Evolutionary conservation across 306 rosid species (phyloP).

Genomic region (Ormosia semicastrata): DNA sequence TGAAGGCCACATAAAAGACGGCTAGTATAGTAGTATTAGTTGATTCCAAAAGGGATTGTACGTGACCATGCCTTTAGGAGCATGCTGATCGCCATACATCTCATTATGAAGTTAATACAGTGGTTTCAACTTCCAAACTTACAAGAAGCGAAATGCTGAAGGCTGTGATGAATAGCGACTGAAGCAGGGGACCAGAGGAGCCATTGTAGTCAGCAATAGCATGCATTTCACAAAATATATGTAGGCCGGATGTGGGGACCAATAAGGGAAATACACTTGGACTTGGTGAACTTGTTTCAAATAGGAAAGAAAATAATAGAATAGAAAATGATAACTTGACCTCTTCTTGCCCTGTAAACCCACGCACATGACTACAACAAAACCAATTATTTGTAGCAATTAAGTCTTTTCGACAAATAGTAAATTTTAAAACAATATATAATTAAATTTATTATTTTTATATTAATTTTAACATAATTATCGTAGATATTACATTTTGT

Average conservation of each 20-base stretch:
- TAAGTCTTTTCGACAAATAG: no score
- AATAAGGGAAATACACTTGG: neutral
- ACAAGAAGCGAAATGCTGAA: neutral
- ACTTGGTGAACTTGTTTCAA: neutral
- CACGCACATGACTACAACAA: neutral
- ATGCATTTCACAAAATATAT: no score
- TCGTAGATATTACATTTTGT: no score
- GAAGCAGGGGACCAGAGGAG: neutral
- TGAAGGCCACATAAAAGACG: neutral
- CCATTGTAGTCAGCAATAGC: neutral
- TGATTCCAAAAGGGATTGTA: neutral
- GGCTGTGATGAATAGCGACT: neutral
- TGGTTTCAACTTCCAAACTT: neutral
- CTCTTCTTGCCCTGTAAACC: neutral
- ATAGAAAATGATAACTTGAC: neutral
- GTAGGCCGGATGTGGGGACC: no score
- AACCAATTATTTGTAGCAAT: neutral
- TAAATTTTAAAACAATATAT: no score
- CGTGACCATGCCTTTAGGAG: neutral
- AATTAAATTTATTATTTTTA: no score
- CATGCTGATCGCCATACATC: neutral
- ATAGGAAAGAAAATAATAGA: neutral
- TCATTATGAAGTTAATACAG: neutral
- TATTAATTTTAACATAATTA: no score
- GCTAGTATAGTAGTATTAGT: neutral